Percentiles rank a stretch among this genome's conserved stretches.
These are phyloP conservation scores for Pythium aquatile DNA, from an alignment of 352 stramenopile genomes.

Conservation along the genomic window DNA sequence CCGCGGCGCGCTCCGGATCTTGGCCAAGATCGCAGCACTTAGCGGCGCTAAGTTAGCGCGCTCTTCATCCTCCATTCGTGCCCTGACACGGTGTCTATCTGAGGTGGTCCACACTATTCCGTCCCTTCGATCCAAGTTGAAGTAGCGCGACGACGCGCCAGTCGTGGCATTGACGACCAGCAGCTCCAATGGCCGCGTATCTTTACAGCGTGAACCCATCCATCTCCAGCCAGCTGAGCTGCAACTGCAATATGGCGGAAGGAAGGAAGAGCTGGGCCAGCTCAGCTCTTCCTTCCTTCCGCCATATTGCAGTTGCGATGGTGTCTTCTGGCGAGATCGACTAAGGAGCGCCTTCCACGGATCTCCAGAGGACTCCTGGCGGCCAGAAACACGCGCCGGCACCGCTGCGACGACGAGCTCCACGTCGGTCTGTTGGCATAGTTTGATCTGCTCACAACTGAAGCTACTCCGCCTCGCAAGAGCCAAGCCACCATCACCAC, in stretches of 20 bases:
- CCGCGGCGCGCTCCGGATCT: constrained; percentile 49
- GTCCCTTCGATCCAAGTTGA: constrained; percentile 7
- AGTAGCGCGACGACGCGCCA: constrained; percentile 17
- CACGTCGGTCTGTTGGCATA: not conserved
- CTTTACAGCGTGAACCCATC: constrained; percentile 20
- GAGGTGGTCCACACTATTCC: too few species aligned
- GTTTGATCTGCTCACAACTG: not conserved
- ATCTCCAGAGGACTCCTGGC: not conserved
- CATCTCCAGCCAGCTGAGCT: too few species aligned
- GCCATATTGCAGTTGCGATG: constrained; percentile 22
- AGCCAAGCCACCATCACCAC: not conserved
- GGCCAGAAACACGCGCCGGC: constrained; percentile 22
- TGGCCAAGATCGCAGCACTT: constrained; percentile 20
- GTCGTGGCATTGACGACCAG: constrained; percentile 15
- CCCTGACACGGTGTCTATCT: not conserved
- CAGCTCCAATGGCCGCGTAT: constrained; percentile 10
- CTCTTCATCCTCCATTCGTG: constrained; percentile 21
- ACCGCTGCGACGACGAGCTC: not conserved
- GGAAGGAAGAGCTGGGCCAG: too few species aligned
- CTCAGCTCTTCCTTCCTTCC: not conserved
- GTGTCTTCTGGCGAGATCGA: not conserved
- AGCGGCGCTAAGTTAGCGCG: not conserved
- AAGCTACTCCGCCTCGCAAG: constrained; percentile 1
- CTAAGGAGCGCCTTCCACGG: not conserved
- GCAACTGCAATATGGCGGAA: too few species aligned